Base-by-base conservation (phyloP, 306 rosid genomes). In the Amphicarpaea edgeworthii region DNA sequence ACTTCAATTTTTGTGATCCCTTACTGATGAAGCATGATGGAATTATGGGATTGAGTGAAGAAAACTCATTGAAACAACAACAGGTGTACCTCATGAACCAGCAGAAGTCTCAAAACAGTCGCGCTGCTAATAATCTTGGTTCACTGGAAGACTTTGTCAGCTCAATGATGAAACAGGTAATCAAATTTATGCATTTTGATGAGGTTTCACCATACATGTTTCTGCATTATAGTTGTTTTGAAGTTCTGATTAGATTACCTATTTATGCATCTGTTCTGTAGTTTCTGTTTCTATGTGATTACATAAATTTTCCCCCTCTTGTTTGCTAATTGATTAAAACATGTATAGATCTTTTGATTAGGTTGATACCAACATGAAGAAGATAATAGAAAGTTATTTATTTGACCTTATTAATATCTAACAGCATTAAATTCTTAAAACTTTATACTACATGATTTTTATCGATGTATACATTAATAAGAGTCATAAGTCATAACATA, bases 101-200 rank as follows among this genome's bases (percentile, higher is more conserved):
- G 49, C 83, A 73, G 77, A 85, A 72, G 85, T 62, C 80, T 77
- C 89, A 83, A 62, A 82, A 79, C 16, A 66, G 49, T 74, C 65
- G 66, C 28, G 54, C 72, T 15, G 37, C 90, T 16, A 82, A 55
- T 37, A 87, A 58, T 79, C 67, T 71, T 32, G 97, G 90, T 62
- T 86, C 96, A 57, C 72, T 94, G 84, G 97, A 90, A 77, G 97
- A 90, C 68, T 72, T 90, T 12, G 87, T 89, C 42, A 73, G 62
- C 42, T 81, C 89, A 53, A 82, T 87, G 87, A 82, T 84, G 72
- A 88, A 88, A 46, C 88, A 88, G 97, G 98, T 94, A 83, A 82
- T 76, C 12, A 75, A 77, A 73, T 83, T 81, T 73, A 72, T 30
- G 60, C 66, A 68, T 12, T 30, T 1, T 21, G 17, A 37, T 20